These are phyloP conservation scores for Candida boidinii DNA, from an alignment of 805 yeast species.

Conservation along the genomic window DNA sequence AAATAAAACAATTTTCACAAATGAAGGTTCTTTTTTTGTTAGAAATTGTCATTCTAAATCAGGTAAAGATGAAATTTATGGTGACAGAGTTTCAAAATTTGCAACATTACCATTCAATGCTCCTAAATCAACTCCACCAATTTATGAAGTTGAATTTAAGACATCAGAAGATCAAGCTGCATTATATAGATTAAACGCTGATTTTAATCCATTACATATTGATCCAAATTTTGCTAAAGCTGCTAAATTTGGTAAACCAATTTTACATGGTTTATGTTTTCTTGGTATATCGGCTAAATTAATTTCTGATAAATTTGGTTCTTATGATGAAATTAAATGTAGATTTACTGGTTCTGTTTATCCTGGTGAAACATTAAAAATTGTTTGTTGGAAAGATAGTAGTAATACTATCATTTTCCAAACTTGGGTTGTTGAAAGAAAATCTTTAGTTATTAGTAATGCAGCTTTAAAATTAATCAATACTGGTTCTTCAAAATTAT, in stretches of 20 bases:
- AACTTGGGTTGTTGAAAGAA: constrained; percentile 72
- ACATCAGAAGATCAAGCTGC: constrained; percentile 76
- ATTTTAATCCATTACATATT: constrained; percentile 90
- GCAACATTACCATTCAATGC: constrained; percentile 56
- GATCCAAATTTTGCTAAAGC: constrained; percentile 87
- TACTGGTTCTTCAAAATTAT: constrained; percentile 15
- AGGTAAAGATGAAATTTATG: constrained; percentile 36
- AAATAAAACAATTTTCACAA: constrained; percentile 65
- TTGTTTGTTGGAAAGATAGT: constrained; percentile 79
- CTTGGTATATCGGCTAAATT: constrained; percentile 77
- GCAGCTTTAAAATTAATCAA: constrained; percentile 66
- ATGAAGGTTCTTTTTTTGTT: constrained; percentile 78
- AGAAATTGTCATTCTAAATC: constrained; percentile 63
- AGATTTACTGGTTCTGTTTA: constrained; percentile 87
- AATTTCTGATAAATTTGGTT: constrained; percentile 72
- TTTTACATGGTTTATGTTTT: constrained; percentile 86
- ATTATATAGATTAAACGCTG: constrained; percentile 85
- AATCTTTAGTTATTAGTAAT: constrained; percentile 69
- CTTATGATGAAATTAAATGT: constrained; percentile 75
- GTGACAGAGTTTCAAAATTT: constrained; percentile 41
- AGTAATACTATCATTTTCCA: constrained; percentile 64
- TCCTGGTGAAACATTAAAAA: constrained; percentile 86
- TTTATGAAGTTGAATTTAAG: constrained; percentile 47
- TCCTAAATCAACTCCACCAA: constrained; percentile 54
- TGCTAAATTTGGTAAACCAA: constrained; percentile 80